A percentile compares a stretch with the other conserved stretches of the same genome.
Conservation (phyloP, 2,329 filamentous ascomycete genomes). For the Fusarium duplospermum region DNA sequence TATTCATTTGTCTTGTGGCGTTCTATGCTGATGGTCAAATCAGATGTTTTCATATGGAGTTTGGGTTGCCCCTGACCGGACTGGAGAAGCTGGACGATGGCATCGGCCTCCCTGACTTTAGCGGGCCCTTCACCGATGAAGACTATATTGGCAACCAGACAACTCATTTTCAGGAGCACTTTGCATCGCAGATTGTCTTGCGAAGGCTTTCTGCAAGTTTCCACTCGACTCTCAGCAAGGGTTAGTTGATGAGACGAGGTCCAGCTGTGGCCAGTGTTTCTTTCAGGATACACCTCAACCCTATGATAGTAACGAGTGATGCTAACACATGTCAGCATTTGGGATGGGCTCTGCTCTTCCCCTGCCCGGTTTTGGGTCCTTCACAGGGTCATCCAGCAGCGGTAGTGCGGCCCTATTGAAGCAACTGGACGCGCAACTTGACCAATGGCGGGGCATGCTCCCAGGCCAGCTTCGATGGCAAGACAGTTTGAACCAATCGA, state of each 20-base stretch:
- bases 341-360: constrained; percentile 19
- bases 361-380: constrained; percentile 31
- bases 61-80: constrained; percentile 67
- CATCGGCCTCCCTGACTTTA: constrained; percentile 67
- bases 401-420: constrained; percentile 54
- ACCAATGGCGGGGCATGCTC: constrained; percentile 68
- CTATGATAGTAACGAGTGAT: not conserved
- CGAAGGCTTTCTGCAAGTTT: constrained; percentile 64
- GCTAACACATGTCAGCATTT: constrained; percentile 35
- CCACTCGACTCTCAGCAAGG: constrained; percentile 62
- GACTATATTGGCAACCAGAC: constrained; percentile 61
- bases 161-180: constrained; percentile 68
- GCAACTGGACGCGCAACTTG: constrained; percentile 64
- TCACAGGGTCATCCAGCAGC: constrained; percentile 24
- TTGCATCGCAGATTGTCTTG: constrained; percentile 69
- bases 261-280: not conserved
- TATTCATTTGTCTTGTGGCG: not conserved
- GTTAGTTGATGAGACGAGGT: constrained; percentile 53
- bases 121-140: constrained; percentile 58
- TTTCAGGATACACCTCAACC: not conserved
- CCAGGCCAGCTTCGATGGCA: constrained; percentile 67
- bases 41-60: constrained; percentile 67
- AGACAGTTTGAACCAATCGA: constrained; percentile 57
- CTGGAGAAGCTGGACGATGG: constrained; percentile 63
- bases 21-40: constrained; percentile 20